phyloP scores from a whole-genome alignment of 495 filamentous ascomycete species.

The Pseudotulostoma volvatum region DNA sequence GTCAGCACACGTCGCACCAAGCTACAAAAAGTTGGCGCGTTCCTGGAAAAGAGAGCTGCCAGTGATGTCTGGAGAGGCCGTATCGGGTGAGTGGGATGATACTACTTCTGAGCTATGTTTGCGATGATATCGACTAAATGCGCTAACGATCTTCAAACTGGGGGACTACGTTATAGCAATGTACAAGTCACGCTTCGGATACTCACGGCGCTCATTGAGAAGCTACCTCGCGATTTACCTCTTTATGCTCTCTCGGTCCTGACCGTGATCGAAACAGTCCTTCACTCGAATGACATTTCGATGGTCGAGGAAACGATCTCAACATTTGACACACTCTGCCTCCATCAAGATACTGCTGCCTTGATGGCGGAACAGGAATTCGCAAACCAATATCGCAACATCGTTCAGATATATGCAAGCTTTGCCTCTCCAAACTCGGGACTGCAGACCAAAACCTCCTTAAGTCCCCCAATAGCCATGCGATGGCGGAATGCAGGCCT shows the following conservation, averaged over 20 bases:
- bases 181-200: slow-evolving; percentile 88
- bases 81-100: slow-evolving; percentile 46
- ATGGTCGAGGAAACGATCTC: slow-evolving; percentile 76
- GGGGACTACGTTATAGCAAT: slow-evolving; percentile 59
- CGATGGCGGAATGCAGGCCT: slow-evolving; percentile 72
- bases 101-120: slow-evolving; percentile 2
- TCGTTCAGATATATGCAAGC: slow-evolving; percentile 58
- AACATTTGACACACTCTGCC: slow-evolving; percentile 71
- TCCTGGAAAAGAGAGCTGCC: slow-evolving; percentile 77
- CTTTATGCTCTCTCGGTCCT: slow-evolving; percentile 71
- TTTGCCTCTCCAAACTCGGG: slow-evolving; percentile 41
- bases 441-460: slow-evolving; percentile 17
- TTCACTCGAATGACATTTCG: slow-evolving; percentile 65
- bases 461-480: slow-evolving; percentile 58
- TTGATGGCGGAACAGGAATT: slow-evolving; percentile 70
- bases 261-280: slow-evolving; percentile 58
- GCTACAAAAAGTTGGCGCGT: slow-evolving; percentile 82
- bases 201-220: slow-evolving; percentile 74
- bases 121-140: too few relatives aligned
- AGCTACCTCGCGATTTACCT: slow-evolving; percentile 72
- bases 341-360: slow-evolving; percentile 59
- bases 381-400: slow-evolving; percentile 60
- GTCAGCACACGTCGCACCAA: slow-evolving; percentile 82
- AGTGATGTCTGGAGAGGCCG: slow-evolving; percentile 69
- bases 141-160: too few relatives aligned